phyloP scores from a whole-genome alignment of 169 alveolate genomes.

The Babesia ovata region DNA sequence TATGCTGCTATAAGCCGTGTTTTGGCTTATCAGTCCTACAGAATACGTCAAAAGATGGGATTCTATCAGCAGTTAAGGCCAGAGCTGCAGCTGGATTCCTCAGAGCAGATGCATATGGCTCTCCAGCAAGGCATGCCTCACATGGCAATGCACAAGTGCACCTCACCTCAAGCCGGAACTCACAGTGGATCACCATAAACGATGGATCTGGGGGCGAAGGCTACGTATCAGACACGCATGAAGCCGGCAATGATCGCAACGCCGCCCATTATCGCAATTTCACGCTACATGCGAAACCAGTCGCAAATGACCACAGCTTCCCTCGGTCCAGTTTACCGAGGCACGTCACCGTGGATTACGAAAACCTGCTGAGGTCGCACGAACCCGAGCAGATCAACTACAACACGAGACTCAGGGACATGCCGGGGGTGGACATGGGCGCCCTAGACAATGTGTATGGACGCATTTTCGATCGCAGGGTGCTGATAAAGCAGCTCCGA shows the following conservation, averaged over 20 bases:
- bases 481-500: conserved; percentile 75
- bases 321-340: conserved; percentile 32
- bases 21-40: not conserved
- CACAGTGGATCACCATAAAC: not conserved
- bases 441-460: conserved; percentile 76
- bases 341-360: conserved; percentile 72
- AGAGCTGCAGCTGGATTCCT: not conserved
- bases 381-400: conserved; percentile 74
- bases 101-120: not conserved
- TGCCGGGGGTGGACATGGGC: conserved; percentile 69
- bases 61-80: not conserved
- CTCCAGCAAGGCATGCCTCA: not conserved
- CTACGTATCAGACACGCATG: not conserved
- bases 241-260: not conserved
- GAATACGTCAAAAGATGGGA: not conserved
- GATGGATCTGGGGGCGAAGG: not conserved
- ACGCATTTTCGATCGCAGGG: conserved; percentile 68
- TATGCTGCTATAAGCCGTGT: not conserved
- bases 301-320: not conserved
- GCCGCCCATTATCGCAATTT: not conserved
- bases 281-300: conserved; percentile 41
- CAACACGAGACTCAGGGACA: conserved; percentile 73
- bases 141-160: not conserved
- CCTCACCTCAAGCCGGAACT: not conserved
- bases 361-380: conserved; percentile 69